Evolutionary conservation across 2,329 filamentous ascomycete species (phyloP).

Genomic region (Sclerotinia subarctica): DNA sequence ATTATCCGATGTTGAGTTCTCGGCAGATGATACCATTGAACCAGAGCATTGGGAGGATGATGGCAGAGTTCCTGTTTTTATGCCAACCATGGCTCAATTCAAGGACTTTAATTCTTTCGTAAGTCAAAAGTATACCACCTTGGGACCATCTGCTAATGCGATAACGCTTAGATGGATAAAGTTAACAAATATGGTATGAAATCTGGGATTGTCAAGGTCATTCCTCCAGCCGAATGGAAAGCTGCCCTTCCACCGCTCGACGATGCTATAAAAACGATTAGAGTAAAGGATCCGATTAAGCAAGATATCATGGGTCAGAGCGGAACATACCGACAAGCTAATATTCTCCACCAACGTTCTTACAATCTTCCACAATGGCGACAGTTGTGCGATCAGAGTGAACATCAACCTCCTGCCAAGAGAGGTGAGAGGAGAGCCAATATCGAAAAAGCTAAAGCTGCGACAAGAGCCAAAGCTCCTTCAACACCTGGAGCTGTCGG

Average conservation of each 20-base stretch:
- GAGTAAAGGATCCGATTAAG: slow-evolving; percentile 94
- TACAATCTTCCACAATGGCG: slow-evolving; percentile 98
- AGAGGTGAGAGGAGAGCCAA: slow-evolving; percentile 73
- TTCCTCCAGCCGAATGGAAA: slow-evolving; percentile 92
- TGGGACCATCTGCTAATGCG: slow-evolving; percentile 25
- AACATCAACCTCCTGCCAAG: slow-evolving; percentile 89
- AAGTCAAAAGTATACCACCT: slow-evolving; percentile 39
- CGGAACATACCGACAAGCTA: slow-evolving; percentile 94
- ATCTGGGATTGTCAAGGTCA: slow-evolving; percentile 93
- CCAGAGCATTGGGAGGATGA: slow-evolving; percentile 73
- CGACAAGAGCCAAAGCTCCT: slow-evolving; percentile 35
- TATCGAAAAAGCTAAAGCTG: slow-evolving; percentile 34
- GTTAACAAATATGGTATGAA: slow-evolving; percentile 95
- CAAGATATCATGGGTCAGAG: slow-evolving; percentile 97
- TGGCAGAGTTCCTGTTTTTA: slow-evolving; percentile 89
- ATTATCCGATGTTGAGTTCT: slow-evolving; percentile 58
- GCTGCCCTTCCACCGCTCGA: slow-evolving; percentile 73
- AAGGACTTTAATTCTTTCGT: slow-evolving; percentile 90
- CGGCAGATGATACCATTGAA: slow-evolving; percentile 65
- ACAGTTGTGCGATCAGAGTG: slow-evolving; percentile 85
- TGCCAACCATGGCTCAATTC: slow-evolving; percentile 93
- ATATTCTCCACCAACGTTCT: slow-evolving; percentile 90
- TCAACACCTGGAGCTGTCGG: slow-evolving; percentile 23
- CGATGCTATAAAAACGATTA: slow-evolving; percentile 84
- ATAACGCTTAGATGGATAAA: slow-evolving; percentile 59